These are phyloP conservation scores for Mitragyna speciosa DNA, from an alignment of 257 asterid genomes.

Conservation along the genomic window DNA sequence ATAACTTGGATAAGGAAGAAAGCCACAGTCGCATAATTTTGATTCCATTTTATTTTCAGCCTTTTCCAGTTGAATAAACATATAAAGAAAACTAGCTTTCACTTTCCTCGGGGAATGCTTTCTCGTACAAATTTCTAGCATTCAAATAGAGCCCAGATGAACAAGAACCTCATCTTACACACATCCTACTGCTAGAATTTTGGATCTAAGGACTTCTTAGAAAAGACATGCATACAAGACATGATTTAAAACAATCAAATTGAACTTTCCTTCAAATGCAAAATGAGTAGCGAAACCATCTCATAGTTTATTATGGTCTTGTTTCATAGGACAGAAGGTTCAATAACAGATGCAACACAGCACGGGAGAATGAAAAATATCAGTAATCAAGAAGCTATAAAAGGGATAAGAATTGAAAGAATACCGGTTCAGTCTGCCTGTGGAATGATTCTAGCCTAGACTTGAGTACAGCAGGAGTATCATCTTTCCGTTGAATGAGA, in stretches of 20 bases:
- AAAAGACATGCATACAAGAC: no score
- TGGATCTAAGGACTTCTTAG: background rate
- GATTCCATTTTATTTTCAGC: no score
- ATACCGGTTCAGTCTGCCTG: conserved; percentile 85
- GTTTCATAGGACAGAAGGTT: background rate
- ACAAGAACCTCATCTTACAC: background rate
- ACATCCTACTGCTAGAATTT: background rate
- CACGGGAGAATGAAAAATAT: background rate
- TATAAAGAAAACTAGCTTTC: background rate
- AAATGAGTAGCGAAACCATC: background rate
- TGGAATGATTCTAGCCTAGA: conserved; percentile 95
- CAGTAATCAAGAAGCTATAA: background rate
- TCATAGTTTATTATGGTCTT: background rate
- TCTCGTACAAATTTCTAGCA: no score
- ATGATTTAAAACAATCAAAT: background rate
- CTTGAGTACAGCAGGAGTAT: conserved; percentile 86
- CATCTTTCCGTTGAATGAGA: conserved; percentile 89
- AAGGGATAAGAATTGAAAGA: conserved; percentile 11
- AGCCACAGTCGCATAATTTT: no score
- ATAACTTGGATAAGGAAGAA: no score
- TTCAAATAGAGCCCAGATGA: background rate
- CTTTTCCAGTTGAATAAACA: no score
- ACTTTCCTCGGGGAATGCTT: no score
- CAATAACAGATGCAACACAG: background rate
- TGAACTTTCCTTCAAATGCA: background rate